Percentiles rank a stretch among this genome's conserved stretches.
Conservation (phyloP, 306 rosid species). For the Corylus heterophylla region DNA sequence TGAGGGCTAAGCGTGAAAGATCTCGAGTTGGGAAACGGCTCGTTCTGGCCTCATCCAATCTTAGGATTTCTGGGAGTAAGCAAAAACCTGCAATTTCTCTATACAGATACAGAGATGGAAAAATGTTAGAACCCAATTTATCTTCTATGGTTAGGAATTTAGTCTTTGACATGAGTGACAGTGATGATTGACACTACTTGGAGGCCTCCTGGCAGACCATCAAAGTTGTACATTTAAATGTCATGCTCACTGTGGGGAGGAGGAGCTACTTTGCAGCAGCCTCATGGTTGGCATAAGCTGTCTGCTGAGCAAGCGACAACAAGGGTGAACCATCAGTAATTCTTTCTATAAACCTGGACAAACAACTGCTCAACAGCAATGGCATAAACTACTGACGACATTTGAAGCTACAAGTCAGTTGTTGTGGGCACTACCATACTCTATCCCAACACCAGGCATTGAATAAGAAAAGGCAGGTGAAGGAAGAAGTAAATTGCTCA, state of each 20-base stretch:
- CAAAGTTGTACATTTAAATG: background rate
- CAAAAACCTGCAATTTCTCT: slow-evolving; percentile 37
- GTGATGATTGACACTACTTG: slow-evolving; percentile 42
- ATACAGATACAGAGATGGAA: slow-evolving; percentile 38
- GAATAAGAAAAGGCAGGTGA: slow-evolving; percentile 66
- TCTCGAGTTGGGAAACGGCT: slow-evolving; percentile 56
- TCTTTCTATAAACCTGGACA: background rate
- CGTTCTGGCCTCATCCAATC: slow-evolving; percentile 55
- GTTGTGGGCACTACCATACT: slow-evolving; percentile 76
- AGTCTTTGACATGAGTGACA: slow-evolving; percentile 51
- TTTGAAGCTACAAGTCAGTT: slow-evolving; percentile 98
- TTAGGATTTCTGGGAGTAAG: slow-evolving; percentile 47
- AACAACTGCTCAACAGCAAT: background rate
- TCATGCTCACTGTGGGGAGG: background rate
- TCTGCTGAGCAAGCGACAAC: background rate
- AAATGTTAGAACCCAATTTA: slow-evolving; percentile 23
- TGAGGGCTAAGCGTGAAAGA: slow-evolving; percentile 23
- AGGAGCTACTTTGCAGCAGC: background rate
- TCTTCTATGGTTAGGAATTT: slow-evolving; percentile 34
- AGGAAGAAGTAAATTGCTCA: slow-evolving; percentile 66
- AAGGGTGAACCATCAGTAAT: background rate
- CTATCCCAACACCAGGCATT: slow-evolving; percentile 53
- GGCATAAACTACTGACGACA: slow-evolving; percentile 54
- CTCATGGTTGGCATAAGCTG: background rate
- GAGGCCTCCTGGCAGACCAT: background rate